Evolutionary conservation across 2,329 filamentous ascomycete species (phyloP).

Genomic region (Aureobasidium zeae): DNA sequence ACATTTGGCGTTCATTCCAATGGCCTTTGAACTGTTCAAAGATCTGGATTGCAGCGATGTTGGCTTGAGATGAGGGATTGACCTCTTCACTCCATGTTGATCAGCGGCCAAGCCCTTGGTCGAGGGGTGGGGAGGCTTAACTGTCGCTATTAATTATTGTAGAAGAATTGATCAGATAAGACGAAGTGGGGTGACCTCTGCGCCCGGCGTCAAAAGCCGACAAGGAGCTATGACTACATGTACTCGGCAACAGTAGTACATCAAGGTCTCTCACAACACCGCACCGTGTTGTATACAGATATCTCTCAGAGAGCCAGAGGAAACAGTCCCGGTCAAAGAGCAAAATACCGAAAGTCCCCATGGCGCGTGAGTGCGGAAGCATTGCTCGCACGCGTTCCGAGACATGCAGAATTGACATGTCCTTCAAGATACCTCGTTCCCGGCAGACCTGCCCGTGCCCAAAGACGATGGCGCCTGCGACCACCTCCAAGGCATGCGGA

Average conservation of each 20-base stretch:
- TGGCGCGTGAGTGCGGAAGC: too few relatives aligned
- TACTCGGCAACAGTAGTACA: too few relatives aligned
- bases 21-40: background rate
- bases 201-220: too few relatives aligned
- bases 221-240: too few relatives aligned
- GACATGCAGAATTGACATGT: too few relatives aligned
- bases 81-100: background rate
- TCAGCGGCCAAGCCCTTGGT: constrained; percentile 7
- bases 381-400: too few relatives aligned
- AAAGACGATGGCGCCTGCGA: constrained; percentile 34
- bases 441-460: constrained; percentile 30
- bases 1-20: background rate
- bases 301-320: too few relatives aligned
- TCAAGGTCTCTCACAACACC: too few relatives aligned
- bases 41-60: background rate
- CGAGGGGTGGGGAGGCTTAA: constrained; percentile 2
- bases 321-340: too few relatives aligned
- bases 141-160: background rate
- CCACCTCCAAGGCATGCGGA: constrained; percentile 26
- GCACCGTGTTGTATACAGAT: too few relatives aligned
- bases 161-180: constrained; percentile 11
- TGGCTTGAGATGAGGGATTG: too few relatives aligned
- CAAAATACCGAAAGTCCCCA: too few relatives aligned
- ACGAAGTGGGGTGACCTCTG: background rate
- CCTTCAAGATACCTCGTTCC: constrained; percentile 21